Conservation (phyloP, 345 rosid genomes). For the Populus deltoides region DNA sequence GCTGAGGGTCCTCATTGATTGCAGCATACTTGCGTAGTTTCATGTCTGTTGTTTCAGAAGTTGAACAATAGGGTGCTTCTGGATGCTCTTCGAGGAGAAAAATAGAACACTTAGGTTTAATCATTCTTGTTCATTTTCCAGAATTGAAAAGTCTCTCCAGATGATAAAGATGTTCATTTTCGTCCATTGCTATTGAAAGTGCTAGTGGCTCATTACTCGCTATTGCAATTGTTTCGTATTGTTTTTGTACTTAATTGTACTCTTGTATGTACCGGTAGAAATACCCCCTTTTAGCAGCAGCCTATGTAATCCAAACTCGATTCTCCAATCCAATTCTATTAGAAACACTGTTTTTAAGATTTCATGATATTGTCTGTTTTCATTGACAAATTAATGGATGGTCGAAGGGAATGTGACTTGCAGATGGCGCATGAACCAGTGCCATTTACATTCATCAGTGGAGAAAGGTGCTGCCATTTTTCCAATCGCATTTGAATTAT, state of each 20-base stretch:
- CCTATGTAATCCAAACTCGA: background rate
- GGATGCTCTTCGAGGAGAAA: background rate
- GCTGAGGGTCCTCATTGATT: background rate
- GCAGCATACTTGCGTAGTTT: background rate
- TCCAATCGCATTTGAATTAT: background rate
- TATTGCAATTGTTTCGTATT: background rate
- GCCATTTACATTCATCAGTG: background rate
- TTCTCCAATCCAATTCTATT: background rate
- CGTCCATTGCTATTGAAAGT: background rate
- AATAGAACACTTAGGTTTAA: background rate
- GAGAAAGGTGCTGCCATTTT: background rate
- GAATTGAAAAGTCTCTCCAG: background rate
- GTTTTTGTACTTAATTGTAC: background rate
- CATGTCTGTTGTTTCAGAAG: background rate
- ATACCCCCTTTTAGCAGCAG: background rate
- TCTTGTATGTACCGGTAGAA: background rate
- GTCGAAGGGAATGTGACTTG: background rate
- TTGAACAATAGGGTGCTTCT: background rate
- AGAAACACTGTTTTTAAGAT: background rate
- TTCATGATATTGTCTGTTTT: background rate
- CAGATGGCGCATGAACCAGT: background rate
- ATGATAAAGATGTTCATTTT: background rate
- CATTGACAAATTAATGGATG: background rate
- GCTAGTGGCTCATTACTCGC: background rate
- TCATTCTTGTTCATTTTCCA: background rate